Base-by-base conservation (phyloP, 257 asterid genomes). In the Eucommia ulmoides region DNA sequence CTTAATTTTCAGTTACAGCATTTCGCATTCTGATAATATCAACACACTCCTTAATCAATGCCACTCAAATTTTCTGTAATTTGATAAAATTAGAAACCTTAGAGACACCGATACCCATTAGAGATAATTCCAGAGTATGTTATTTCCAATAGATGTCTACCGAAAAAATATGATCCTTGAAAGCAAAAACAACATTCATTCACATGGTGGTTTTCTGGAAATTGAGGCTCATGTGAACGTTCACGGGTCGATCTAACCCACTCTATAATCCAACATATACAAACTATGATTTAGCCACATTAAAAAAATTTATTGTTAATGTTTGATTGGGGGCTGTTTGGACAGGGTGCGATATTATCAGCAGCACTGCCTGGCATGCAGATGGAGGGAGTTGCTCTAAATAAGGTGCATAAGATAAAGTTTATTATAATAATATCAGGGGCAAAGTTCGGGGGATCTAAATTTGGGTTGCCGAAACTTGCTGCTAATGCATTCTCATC, bases 311-410 rank as follows among this genome's bases (percentile, higher is more conserved):
- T 6, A 6, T 6, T 29, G 1, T 14, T 29, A 29, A 29, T 0
- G 38, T 0, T 29, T 29, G 10, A 29, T 29, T 33, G 17, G 3
- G 2, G 17, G 23, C 14, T 20, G 11, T 38, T 20, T 26, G 45
- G 35, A 26, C 45, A 72, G 75, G 79, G 79, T 1, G 72, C 56
- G 6, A 0, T 56, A 51, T 60, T 60, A 56, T 62, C 66, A 33
- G 63, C 75, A 38, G 60, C 64, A 19, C 33, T 73, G 20, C 75
- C 75, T 17, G 75, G 75, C 14, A 68, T 68, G 64, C 80, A 68
- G 45, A 57, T 54, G 49, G 68, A 73, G 20, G 65, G 65, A 29
- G 73, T 65, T 41, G 76, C 76, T 33, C 55, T 73, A 2, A 52
- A 53, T 24, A 73, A 61, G 65, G 73, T 61, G 20, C 68, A 63